Evolutionary conservation across 805 yeast genomes (phyloP), one percentile per base, ranked within the genome.

Genomic region (Lipomyces mesembrius): DNA sequence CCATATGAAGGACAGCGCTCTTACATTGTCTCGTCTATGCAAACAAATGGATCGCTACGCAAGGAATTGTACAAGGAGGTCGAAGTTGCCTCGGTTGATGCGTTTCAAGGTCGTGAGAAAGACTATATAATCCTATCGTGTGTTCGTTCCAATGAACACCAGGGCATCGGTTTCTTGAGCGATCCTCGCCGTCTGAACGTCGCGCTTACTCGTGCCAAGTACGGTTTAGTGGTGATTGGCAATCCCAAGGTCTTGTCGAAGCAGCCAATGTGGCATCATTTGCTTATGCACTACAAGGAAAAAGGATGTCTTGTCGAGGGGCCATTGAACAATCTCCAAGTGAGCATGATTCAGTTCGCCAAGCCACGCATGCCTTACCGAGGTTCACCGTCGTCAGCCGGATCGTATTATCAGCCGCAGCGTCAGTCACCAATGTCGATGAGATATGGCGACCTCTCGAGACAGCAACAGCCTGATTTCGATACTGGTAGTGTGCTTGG

Each of bases 1-100:
- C 98, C 98, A 0, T 93, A 93, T 77, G 97, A 92, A 77, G 98
- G 97, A 43, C 98, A 93, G 79, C 81, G 97, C 68, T 90, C 93
- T 0, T 92, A 88, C 75, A 80, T 93, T 61, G 84, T 87, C 9
- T 92, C 88, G 74, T 90, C 90, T 77, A 86, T 93, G 91, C 84
- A 85, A 73, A 77, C 87, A 81, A 88, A 87, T 72, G 90, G 93
- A 37, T 79, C 91, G 0, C 75, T 88, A 75, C 89, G 87, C 62
- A 85, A 85, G 70, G 88, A 87, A 0, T 77, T 85, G 43, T 91
- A 91, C 75, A 77, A 82, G 60, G 87, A 85, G 61, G 89, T 93
- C 58, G 98, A 93, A 78, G 92, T 93, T 35, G 92, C 95, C 6
- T 90, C 96, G n/a, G 89, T 92, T n/a, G 97, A 92, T 77, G 95